phyloP scores from a whole-genome alignment of 2,329 filamentous ascomycete species.

The Trichoderma arundinaceum region DNA sequence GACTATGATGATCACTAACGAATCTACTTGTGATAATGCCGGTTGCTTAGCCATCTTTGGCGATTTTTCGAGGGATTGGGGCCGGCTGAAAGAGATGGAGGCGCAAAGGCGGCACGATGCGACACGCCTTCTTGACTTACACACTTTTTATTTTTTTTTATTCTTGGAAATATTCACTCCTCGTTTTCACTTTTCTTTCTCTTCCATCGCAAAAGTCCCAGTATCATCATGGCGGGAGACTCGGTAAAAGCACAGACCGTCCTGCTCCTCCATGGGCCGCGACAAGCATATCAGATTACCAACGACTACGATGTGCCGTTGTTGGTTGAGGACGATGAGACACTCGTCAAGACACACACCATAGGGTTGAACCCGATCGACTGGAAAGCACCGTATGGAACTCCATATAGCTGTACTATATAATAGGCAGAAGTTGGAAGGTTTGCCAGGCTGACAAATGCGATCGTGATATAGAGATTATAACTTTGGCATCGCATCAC shows the following conservation, averaged over 20 bases:
- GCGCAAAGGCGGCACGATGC: conserved; percentile 12
- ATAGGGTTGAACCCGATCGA: conserved; percentile 80
- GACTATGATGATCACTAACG: neutral
- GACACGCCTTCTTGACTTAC: neutral
- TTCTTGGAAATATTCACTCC: neutral
- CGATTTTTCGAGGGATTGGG: neutral
- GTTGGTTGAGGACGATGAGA: conserved; percentile 47
- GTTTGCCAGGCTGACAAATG: neutral
- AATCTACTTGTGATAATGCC: conserved; percentile 1
- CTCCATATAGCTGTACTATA: neutral
- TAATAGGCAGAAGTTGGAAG: neutral
- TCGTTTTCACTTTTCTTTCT: neutral
- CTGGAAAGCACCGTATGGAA: conserved; percentile 71
- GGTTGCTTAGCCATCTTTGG: conserved; percentile 17
- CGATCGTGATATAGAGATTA: conserved; percentile 59
- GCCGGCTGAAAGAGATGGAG: conserved; percentile 16
- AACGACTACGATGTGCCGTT: conserved; percentile 14
- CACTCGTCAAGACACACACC: conserved; percentile 67
- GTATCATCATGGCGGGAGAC: conserved; percentile 18
- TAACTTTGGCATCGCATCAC: conserved; percentile 69
- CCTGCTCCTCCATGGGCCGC: conserved; percentile 29
- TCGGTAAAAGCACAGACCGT: conserved; percentile 27
- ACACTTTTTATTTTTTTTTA: neutral
- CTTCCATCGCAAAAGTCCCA: neutral
- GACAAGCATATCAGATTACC: conserved; percentile 28